A percentile compares a stretch with the other conserved stretches of the same genome.
These are phyloP conservation scores for Podila epigama DNA, from an alignment of 192 early-diverging fungal genomes.

Conservation along the genomic window DNA sequence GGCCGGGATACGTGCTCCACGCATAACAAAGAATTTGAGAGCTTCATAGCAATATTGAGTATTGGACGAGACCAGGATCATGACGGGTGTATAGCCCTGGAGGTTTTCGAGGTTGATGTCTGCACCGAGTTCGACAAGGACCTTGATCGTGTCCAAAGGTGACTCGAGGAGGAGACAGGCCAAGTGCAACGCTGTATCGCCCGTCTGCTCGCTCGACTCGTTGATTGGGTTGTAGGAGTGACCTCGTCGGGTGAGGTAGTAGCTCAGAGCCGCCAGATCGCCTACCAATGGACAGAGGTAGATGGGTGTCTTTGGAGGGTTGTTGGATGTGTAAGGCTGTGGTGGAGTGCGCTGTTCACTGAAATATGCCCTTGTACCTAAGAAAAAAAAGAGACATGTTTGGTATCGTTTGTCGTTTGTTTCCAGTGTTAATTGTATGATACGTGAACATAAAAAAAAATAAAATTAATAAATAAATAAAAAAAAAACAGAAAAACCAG, in stretches of 20 bases:
- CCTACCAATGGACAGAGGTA: slow-evolving; percentile 42
- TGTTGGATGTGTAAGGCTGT: slow-evolving; percentile 15
- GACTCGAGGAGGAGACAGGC: slow-evolving; percentile 42
- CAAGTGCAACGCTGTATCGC: slow-evolving; percentile 32
- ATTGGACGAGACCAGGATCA: slow-evolving; percentile 40
- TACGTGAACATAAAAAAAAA: no score
- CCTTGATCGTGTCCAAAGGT: slow-evolving; percentile 43
- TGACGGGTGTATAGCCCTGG: slow-evolving; percentile 40
- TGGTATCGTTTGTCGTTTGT: neutral
- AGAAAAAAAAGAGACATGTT: neutral
- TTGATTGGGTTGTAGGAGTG: slow-evolving; percentile 38
- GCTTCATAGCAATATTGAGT: slow-evolving; percentile 44
- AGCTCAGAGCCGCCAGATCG: slow-evolving; percentile 26
- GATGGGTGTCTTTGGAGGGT: slow-evolving; percentile 30
- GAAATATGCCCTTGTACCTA: slow-evolving; percentile 26
- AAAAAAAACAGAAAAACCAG: no score
- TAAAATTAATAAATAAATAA: no score
- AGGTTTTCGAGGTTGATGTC: slow-evolving; percentile 47
- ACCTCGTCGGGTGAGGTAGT: slow-evolving; percentile 13
- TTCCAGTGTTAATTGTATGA: no score
- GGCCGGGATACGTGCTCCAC: slow-evolving; percentile 35
- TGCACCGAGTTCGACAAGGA: slow-evolving; percentile 40
- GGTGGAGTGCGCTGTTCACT: slow-evolving; percentile 9
- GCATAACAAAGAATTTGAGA: slow-evolving; percentile 37
- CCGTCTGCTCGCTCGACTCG: slow-evolving; percentile 36